Evolutionary conservation across 306 rosid species (phyloP).

Genomic region (Vachellia collinsii): DNA sequence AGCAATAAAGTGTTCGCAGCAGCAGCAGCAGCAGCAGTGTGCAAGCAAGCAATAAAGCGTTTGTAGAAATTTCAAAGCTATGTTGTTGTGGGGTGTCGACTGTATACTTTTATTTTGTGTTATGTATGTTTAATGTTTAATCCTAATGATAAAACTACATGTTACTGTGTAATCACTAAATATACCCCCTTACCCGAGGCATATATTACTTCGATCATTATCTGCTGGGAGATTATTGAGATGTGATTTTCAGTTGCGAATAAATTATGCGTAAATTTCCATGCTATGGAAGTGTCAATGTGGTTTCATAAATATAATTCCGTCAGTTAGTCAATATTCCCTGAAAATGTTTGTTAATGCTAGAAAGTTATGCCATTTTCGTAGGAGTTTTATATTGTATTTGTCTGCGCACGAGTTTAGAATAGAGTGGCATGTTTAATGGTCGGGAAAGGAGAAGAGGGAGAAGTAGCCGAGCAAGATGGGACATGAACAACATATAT

Average conservation of each 20-base stretch:
- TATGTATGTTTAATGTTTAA: not conserved
- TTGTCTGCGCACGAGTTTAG: too few relatives aligned
- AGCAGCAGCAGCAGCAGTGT: not conserved
- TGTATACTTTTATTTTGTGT: slow-evolving; percentile 20
- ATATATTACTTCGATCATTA: not conserved
- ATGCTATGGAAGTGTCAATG: not conserved
- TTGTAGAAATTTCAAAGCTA: not conserved
- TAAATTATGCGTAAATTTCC: not conserved
- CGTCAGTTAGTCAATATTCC: not conserved
- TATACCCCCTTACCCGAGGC: not conserved
- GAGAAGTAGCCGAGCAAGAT: not conserved
- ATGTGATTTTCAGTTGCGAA: not conserved
- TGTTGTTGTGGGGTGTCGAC: not conserved
- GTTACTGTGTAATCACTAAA: not conserved
- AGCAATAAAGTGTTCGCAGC: slow-evolving; percentile 22
- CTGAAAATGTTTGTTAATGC: too few relatives aligned
- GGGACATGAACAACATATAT: not conserved
- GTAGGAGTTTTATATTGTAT: too few relatives aligned
- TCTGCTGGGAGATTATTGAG: not conserved
- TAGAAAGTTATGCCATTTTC: too few relatives aligned
- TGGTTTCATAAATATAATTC: not conserved
- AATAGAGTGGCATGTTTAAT: too few relatives aligned
- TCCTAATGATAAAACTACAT: not conserved
- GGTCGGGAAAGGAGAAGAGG: too few relatives aligned
- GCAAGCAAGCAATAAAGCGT: slow-evolving; percentile 20